phyloP scores from a whole-genome alignment of 202 grass and related monocot species.

The Digitaria exilis region DNA sequence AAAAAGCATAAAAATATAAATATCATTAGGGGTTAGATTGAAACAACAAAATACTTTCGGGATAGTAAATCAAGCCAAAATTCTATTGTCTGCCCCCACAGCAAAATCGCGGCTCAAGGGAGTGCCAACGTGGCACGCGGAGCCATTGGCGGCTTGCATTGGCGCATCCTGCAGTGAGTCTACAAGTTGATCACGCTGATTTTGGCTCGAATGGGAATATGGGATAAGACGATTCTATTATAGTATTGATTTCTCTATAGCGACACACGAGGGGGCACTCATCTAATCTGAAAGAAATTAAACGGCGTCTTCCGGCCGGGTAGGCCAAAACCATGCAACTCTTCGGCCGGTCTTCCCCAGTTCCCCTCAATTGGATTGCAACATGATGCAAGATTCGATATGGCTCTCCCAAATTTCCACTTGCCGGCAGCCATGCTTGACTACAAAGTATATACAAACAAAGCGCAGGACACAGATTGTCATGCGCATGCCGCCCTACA shows the following conservation, averaged over 20 bases:
- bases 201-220: not conserved
- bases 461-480: not conserved
- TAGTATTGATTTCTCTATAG: not conserved
- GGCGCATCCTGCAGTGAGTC: too few relatives aligned
- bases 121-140: not conserved
- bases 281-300: not conserved
- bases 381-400: not conserved
- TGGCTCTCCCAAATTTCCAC: not conserved
- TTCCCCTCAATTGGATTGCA: not conserved
- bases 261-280: not conserved
- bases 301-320: not conserved
- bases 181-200: not conserved
- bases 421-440: slow-evolving; percentile 8
- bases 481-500: not conserved
- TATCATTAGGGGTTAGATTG: too few relatives aligned
- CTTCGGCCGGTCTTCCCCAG: not conserved
- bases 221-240: not conserved
- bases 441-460: not conserved
- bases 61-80: not conserved
- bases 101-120: not conserved
- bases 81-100: not conserved
- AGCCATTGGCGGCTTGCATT: too few relatives aligned
- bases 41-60: too few relatives aligned
- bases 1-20: too few relatives aligned
- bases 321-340: not conserved